Conservation (phyloP, 2,329 filamentous ascomycete species). For the Gaeumannomyces sp. region DNA sequence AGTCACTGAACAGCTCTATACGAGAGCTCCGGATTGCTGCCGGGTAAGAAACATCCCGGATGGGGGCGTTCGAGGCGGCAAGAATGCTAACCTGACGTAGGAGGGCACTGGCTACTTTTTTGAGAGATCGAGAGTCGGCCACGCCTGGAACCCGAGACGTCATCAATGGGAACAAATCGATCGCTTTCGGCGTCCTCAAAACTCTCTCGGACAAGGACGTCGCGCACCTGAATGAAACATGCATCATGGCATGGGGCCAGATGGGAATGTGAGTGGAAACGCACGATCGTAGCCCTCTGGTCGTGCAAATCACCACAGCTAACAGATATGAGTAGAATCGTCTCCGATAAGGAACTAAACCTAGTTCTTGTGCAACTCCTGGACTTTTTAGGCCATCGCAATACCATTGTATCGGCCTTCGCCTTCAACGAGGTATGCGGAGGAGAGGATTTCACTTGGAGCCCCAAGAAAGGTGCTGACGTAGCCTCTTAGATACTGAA, state of each 20-base stretch:
- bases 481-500: slow-evolving; percentile 46
- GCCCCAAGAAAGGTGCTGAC: slow-evolving; percentile 7
- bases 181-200: slow-evolving; percentile 64
- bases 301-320: slow-evolving; percentile 9
- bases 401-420: slow-evolving; percentile 70
- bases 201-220: slow-evolving; percentile 64
- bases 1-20: slow-evolving; percentile 74
- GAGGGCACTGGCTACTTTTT: slow-evolving; percentile 38
- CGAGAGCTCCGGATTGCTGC: slow-evolving; percentile 81
- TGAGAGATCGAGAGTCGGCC: slow-evolving; percentile 39
- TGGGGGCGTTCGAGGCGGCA: background rate
- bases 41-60: slow-evolving; percentile 40
- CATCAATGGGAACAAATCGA: slow-evolving; percentile 58
- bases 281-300: slow-evolving; percentile 8
- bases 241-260: slow-evolving; percentile 80
- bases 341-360: slow-evolving; percentile 77
- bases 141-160: slow-evolving; percentile 28
- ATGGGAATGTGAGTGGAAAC: slow-evolving; percentile 55
- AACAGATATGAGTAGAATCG: slow-evolving; percentile 41
- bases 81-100: slow-evolving; percentile 1
- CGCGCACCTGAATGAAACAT: slow-evolving; percentile 69
- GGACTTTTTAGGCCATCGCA: slow-evolving; percentile 80
- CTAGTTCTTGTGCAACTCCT: slow-evolving; percentile 77
- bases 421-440: slow-evolving; percentile 73
- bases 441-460: background rate